Conservation (phyloP, 306 rosid species). For the Macrotyloma uniflorum region DNA sequence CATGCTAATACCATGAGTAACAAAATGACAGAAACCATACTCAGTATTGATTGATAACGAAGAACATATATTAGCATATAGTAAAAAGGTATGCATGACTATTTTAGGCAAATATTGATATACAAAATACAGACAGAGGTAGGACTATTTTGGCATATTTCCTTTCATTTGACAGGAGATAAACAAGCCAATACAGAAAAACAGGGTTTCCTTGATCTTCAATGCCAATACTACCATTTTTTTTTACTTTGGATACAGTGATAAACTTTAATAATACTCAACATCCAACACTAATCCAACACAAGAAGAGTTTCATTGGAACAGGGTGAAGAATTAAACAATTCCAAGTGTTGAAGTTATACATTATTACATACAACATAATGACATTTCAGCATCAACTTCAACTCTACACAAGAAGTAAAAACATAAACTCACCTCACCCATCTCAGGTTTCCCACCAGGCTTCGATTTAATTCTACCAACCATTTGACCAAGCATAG, state of each 20-base stretch:
- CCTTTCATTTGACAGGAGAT: not conserved
- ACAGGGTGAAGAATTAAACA: not conserved
- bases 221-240: conserved; percentile 1
- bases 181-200: not conserved
- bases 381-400: conserved; percentile 15
- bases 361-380: not conserved
- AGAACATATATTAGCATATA: not conserved
- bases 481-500: conserved; percentile 89
- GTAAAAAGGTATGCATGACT: not conserved
- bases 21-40: not conserved
- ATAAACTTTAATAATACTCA: not conserved
- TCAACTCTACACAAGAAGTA: not conserved
- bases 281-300: conserved; percentile 1
- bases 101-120: conserved; percentile 10
- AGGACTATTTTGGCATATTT: not conserved
- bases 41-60: not conserved
- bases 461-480: conserved; percentile 85
- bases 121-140: not conserved
- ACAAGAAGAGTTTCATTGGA: not conserved
- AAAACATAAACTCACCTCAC: conserved; percentile 72
- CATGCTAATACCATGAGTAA: conserved; percentile 4
- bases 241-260: not conserved
- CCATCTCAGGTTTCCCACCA: conserved; percentile 90
- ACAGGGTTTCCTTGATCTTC: not conserved
- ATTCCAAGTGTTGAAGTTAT: not conserved